Percentiles rank a stretch among this genome's conserved stretches.
phyloP scores from a whole-genome alignment of 2,329 filamentous ascomycete species.

The Paraconiothyrium sp. region DNA sequence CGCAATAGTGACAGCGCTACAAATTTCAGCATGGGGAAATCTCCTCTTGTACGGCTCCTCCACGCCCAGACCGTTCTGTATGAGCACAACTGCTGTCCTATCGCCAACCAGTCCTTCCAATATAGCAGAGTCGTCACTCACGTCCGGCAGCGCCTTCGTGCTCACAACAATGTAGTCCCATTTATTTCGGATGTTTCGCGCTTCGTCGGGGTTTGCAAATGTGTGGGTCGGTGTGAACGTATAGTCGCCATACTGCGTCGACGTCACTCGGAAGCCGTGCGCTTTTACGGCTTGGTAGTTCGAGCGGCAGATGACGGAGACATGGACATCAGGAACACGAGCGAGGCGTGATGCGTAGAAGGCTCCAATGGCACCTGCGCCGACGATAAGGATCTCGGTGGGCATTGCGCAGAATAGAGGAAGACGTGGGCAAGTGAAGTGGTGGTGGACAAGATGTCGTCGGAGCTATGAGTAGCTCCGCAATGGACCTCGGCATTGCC shows the following conservation, averaged over 20 bases:
- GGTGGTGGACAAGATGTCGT: not conserved
- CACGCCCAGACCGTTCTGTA: conserved; percentile 77
- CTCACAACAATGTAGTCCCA: conserved; percentile 76
- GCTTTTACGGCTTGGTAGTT: conserved; percentile 73
- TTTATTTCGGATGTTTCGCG: conserved; percentile 54
- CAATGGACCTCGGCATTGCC: conserved; percentile 10
- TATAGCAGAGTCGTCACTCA: conserved; percentile 68
- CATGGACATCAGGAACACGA: conserved; percentile 64
- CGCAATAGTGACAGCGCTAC: conserved; percentile 75
- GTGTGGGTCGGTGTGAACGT: conserved; percentile 68
- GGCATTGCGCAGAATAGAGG: conserved; percentile 32
- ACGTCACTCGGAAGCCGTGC: conserved; percentile 71
- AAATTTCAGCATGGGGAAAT: conserved; percentile 68
- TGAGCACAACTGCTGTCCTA: conserved; percentile 69
- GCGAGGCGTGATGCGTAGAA: conserved; percentile 77
- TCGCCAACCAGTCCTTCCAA: conserved; percentile 67
- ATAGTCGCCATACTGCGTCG: conserved; percentile 74
- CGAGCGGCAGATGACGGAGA: conserved; percentile 77
- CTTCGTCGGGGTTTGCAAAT: conserved; percentile 70
- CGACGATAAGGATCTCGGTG: conserved; percentile 71
- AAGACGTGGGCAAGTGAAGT: not conserved
- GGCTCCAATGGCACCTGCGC: conserved; percentile 75
- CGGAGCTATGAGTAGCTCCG: conserved; percentile 18
- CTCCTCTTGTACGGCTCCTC: conserved; percentile 71
- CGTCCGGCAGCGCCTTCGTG: conserved; percentile 75